These are phyloP conservation scores for Priceomyces fermenticarens DNA, from an alignment of 805 yeast genomes.

Conservation along the genomic window DNA sequence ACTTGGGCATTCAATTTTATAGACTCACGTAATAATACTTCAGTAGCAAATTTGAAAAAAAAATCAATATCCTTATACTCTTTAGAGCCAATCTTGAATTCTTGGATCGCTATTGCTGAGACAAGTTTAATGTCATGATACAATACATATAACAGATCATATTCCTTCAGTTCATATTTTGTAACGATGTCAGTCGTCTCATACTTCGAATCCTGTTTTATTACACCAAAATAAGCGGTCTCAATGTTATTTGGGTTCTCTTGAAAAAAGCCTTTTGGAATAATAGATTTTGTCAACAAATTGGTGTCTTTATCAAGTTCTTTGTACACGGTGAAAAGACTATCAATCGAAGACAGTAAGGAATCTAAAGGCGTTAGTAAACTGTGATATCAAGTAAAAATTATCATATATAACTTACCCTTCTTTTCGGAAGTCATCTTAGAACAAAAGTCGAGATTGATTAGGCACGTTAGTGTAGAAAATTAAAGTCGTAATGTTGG, in stretches of 20 bases:
- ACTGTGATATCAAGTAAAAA: not conserved
- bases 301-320: conserved; percentile 22
- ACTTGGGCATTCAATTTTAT: conserved; percentile 37
- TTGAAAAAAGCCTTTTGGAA: conserved; percentile 51
- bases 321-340: conserved; percentile 22
- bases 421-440: conserved; percentile 6
- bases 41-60: conserved; percentile 61
- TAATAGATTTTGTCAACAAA: conserved; percentile 13
- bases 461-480: not conserved
- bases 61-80: conserved; percentile 55
- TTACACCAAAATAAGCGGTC: conserved; percentile 36
- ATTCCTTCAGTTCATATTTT: conserved; percentile 37
- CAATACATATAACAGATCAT: conserved; percentile 50
- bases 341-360: conserved; percentile 14
- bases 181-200: conserved; percentile 39
- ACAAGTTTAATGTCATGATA: conserved; percentile 68
- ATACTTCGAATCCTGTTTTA: conserved; percentile 25
- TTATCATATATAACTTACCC: conserved; percentile 3
- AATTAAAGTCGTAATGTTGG: not conserved
- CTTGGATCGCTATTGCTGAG: conserved; percentile 45
- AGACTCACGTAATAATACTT: conserved; percentile 61
- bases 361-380: conserved; percentile 8
- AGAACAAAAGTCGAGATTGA: not conserved
- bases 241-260: conserved; percentile 40
- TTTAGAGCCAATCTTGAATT: conserved; percentile 46